These are phyloP conservation scores for Hymenoscyphus linearis DNA, from an alignment of 2,329 filamentous ascomycete genomes.

Conservation along the genomic window DNA sequence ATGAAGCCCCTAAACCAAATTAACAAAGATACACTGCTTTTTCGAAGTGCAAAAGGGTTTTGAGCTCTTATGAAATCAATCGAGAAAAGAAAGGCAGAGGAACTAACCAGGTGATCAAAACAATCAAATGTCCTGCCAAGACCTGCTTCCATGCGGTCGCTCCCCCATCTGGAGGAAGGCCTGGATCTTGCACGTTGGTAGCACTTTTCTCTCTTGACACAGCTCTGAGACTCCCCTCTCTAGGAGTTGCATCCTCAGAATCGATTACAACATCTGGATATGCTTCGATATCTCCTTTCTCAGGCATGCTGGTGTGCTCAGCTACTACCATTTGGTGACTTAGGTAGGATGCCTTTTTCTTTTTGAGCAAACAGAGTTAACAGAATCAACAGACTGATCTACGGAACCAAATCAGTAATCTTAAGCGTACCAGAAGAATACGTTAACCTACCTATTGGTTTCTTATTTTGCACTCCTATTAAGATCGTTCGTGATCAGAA, in stretches of 20 bases:
- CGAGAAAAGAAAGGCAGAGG: constrained; percentile 22
- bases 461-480: not conserved
- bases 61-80: too few relatives aligned
- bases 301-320: not conserved
- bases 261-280: not conserved
- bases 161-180: not conserved
- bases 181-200: not conserved
- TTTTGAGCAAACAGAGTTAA: not conserved
- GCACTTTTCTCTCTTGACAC: not conserved
- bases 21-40: not conserved
- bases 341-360: not conserved
- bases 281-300: not conserved
- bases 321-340: not conserved
- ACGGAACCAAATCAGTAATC: not conserved
- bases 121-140: not conserved
- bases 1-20: not conserved
- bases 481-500: not conserved
- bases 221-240: not conserved
- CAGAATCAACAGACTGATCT: not conserved
- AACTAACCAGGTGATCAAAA: not conserved
- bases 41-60: too few relatives aligned
- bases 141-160: constrained; percentile 1
- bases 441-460: not conserved
- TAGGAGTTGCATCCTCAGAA: not conserved
- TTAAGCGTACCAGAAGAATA: not conserved